Conservation (phyloP, 345 rosid genomes). For the Brassica juncea region DNA sequence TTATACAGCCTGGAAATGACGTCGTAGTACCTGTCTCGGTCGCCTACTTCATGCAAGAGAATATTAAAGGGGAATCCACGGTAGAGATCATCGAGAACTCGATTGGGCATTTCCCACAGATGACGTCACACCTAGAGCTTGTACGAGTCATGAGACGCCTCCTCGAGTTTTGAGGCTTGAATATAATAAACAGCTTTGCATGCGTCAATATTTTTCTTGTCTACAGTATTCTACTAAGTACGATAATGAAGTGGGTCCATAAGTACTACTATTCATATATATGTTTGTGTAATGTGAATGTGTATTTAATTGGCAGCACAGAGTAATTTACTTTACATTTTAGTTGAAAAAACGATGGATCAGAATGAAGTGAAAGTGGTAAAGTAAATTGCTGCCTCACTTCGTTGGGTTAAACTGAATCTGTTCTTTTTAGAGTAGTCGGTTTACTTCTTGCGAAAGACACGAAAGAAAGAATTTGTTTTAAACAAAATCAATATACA, state of each 20-base stretch:
- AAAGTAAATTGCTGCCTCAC: too few species aligned
- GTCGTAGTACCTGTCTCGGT: conserved; percentile 52
- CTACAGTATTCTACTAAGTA: background rate
- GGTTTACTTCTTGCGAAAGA: background rate
- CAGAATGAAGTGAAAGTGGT: background rate
- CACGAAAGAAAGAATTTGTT: background rate
- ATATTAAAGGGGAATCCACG: conserved; percentile 52
- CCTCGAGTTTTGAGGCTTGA: conserved; percentile 42
- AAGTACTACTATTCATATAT: background rate
- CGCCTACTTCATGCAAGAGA: conserved; percentile 63
- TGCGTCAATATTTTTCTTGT: background rate
- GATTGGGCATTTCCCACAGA: conserved; percentile 68
- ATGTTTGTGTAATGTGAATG: conserved; percentile 19
- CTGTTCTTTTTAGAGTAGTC: background rate
- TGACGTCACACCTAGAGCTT: conserved; percentile 58
- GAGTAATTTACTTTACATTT: background rate
- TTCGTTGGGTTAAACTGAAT: too few species aligned
- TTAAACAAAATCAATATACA: too few species aligned
- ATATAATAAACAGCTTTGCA: background rate
- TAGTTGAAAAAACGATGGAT: background rate
- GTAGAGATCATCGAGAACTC: conserved; percentile 52
- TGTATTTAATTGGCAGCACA: background rate
- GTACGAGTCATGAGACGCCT: conserved; percentile 48
- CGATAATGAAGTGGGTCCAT: background rate
- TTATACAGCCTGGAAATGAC: conserved; percentile 56